These are phyloP conservation scores for Rhodotorula sp. DNA, from an alignment of 1,284 basidiomycete species.

Conservation along the genomic window DNA sequence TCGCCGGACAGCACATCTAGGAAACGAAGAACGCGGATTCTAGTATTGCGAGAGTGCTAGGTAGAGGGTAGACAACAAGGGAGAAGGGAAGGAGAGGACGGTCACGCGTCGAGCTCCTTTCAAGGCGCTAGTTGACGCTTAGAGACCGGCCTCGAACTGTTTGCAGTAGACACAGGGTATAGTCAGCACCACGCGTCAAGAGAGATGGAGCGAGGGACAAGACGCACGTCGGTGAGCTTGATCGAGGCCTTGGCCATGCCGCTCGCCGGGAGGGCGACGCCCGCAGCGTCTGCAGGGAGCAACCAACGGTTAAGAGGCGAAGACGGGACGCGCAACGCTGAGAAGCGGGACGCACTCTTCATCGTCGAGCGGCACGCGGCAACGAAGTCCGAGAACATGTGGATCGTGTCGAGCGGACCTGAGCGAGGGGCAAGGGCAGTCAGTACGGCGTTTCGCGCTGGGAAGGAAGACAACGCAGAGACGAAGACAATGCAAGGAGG, in stretches of 20 bases:
- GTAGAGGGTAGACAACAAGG: background rate
- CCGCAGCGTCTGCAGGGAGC: background rate
- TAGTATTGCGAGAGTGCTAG: background rate
- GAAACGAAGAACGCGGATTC: background rate
- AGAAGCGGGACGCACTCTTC: background rate
- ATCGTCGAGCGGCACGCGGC: conserved; percentile 23
- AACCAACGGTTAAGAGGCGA: background rate
- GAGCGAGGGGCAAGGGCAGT: background rate
- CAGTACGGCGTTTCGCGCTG: background rate
- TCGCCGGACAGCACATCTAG: too few relatives aligned
- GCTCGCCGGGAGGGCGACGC: conserved; percentile 8
- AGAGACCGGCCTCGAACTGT: conserved; percentile 27
- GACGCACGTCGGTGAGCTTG: conserved; percentile 19
- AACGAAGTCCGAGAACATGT: conserved; percentile 25
- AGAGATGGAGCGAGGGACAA: too few relatives aligned
- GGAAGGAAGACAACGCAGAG: background rate
- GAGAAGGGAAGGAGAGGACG: background rate
- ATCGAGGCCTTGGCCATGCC: conserved; percentile 25
- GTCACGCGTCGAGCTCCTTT: background rate
- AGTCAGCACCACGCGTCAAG: too few relatives aligned
- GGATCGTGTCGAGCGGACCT: conserved; percentile 32
- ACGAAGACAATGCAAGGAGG: background rate
- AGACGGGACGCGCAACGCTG: too few relatives aligned
- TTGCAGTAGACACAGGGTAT: too few relatives aligned
- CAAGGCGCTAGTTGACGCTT: too few relatives aligned